Conservation (phyloP, 2,329 filamentous ascomycete genomes). For the Pyrenophora tritici-repentis region DNA sequence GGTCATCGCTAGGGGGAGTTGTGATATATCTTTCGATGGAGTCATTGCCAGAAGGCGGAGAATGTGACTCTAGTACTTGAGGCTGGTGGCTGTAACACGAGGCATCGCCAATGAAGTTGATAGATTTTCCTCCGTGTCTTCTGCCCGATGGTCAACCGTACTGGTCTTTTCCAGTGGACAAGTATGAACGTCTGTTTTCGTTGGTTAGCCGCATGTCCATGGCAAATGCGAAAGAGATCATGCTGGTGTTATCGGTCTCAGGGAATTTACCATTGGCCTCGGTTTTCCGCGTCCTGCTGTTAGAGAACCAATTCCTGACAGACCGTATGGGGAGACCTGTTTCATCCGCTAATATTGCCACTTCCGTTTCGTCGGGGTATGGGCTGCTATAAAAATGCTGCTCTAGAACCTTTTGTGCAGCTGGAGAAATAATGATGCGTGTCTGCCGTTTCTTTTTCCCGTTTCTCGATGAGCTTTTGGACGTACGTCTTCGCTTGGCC, state of each 20-base stretch:
- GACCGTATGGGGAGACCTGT: background rate
- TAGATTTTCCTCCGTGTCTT: too few species aligned
- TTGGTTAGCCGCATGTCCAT: too few species aligned
- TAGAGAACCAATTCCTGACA: slow-evolving; percentile 8
- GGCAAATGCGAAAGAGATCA: too few species aligned
- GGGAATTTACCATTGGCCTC: background rate
- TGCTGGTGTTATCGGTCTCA: too few species aligned
- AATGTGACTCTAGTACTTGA: background rate
- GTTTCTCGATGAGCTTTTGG: too few species aligned
- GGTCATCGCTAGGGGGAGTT: background rate
- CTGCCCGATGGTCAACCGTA: too few species aligned
- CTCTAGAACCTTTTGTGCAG: background rate
- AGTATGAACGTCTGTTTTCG: background rate
- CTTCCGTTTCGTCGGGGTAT: background rate
- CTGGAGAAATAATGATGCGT: too few species aligned
- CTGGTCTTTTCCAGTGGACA: too few species aligned
- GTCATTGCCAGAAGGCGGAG: background rate
- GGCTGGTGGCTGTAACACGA: background rate
- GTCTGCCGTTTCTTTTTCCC: too few species aligned
- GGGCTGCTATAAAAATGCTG: background rate
- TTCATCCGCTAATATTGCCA: background rate
- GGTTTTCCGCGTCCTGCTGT: slow-evolving; percentile 2
- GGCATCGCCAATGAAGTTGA: background rate
- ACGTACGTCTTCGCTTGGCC: too few species aligned
- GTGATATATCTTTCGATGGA: background rate